Base-by-base conservation (phyloP, 2,329 filamentous ascomycete genomes). In the Claviceps spartinae region DNA sequence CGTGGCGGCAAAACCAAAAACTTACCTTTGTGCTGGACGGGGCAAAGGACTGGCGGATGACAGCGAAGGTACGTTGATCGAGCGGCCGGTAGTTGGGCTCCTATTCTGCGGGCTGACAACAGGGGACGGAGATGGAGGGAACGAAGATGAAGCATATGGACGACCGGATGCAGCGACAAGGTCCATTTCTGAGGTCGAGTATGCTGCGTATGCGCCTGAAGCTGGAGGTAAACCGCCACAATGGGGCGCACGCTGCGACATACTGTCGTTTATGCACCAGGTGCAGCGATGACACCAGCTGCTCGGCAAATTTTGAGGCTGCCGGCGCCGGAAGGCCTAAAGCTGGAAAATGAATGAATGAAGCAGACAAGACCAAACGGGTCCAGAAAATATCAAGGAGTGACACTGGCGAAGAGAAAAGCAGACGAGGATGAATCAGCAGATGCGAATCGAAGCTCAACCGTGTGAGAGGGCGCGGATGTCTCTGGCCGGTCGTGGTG, bases 161-260 rank as follows among this genome's bases (percentile, higher is more conserved):
- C 49, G 49, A 40, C 37, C 47, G 8, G 48, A 44, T 22, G 18
- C 43, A 48, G 45, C 44, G 18, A 7, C 40, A 45, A 38, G 14
- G 16, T 52, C 53, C 34, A 45, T 48, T 47, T 50, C 48, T 38
- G 36, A 46, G 26, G 46, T 49, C 24, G 48, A 51, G 50, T 24
- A 22, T 22, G 22, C 45, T 50, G 52, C 38, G 34, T 52, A 18
- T 46, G 45, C 34, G 36, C 24, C 52, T 41, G 40, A 49, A 62
- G 62, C 63, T 64, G 63, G 68, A 62, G 48, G 30, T 40, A 72
- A 65, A 61, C 68, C 67, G 62, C 68, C 67, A 64, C 65, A 66
- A 65, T 69, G 71, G 67, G 69, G 68, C 65, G 69, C 68, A 69
- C 71, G 70, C 67, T 76, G 74, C 68, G 74, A 74, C 74, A 77